Conservation (phyloP, 495 filamentous ascomycete species). For the Aspergillus baeticus region DNA sequence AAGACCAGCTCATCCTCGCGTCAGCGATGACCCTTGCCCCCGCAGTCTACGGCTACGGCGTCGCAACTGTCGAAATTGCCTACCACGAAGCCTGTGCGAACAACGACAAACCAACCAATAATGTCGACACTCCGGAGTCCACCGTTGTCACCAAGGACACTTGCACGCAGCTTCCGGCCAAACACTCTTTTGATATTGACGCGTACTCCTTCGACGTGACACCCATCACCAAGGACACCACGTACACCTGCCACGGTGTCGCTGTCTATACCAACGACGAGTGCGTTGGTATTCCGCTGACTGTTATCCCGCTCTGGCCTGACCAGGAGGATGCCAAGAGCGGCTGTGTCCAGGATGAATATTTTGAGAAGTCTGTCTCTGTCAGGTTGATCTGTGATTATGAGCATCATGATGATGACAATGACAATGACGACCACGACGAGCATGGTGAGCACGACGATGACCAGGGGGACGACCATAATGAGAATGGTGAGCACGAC, state of each 20-base stretch:
- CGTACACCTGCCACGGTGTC: conserved; percentile 9
- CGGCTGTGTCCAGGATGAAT: conserved; percentile 4
- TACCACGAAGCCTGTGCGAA: conserved; percentile 11
- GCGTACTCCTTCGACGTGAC: conserved; percentile 15
- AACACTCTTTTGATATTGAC: conserved; percentile 15
- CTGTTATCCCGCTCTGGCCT: conserved; percentile 10
- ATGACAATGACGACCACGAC: background rate
- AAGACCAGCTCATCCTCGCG: conserved; percentile 4
- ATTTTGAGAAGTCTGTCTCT: conserved; percentile 12
- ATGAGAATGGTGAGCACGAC: background rate
- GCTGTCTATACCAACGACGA: conserved; percentile 15
- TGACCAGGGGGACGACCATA: background rate
- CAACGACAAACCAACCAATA: conserved; percentile 5
- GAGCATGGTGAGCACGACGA: background rate
- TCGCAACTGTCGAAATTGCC: conserved; percentile 11
- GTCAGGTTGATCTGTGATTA: conserved; percentile 13
- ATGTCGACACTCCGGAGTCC: background rate
- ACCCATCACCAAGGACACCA: conserved; percentile 11
- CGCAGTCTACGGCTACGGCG: conserved; percentile 14
- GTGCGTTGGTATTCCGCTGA: conserved; percentile 11
- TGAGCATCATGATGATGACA: background rate
- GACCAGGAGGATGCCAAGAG: background rate
- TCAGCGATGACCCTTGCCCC: conserved; percentile 14
- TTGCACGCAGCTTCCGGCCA: conserved; percentile 1
- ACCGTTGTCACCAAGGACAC: conserved; percentile 3